Base-by-base conservation (phyloP, 1,284 basidiomycete genomes). In the Cryptococcus sp. region DNA sequence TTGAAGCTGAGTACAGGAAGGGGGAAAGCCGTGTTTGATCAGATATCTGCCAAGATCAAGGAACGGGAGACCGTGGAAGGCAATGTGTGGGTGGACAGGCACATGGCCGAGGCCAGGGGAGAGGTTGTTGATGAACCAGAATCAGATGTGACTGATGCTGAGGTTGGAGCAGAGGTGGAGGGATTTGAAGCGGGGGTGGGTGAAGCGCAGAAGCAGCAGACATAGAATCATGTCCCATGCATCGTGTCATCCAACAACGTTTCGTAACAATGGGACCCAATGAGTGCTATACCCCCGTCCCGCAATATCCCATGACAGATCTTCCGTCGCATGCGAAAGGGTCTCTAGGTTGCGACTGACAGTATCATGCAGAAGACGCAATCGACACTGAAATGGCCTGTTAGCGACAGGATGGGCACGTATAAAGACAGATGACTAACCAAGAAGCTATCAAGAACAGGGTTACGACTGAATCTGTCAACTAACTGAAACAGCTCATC, bases 1-100 rank as follows among this genome's bases (percentile, higher is more conserved):
- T 63, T 68, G 51, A 63, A 60, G 28, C 61, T 68, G 35, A 28
- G 59, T 9, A 21, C 63, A 12, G 58, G 48, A 3, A 39, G 53
- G 11, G 68, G 68, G 0, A 53, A 63, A 50, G 61, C 53, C 24
- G 59, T 76, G 5, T 60, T 76, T 54, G 58, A 62, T 11, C 64
- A 69, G 18, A 56, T 77, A 9, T 50, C 61, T 11, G 50, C 23
- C 24, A 59, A 44, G 21, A 57, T 58, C 21, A 51, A 46, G 24
- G 55, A 58, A 11, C 55, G 55, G 33, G 52, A 50, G 4, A 49
- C 53, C 16, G 57, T 55, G 40, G 55, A 53, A 18, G 44, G 18
- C 20, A 62, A 59, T 45, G 58, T 68, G 6, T 71, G 61, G 47
- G 58, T 59, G 37, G 58, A 67, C 50, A 50, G 68, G 28, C 54